Evolutionary conservation across 176 grass and related monocot genomes (phyloP).

Genomic region (Aegilops longissima): DNA sequence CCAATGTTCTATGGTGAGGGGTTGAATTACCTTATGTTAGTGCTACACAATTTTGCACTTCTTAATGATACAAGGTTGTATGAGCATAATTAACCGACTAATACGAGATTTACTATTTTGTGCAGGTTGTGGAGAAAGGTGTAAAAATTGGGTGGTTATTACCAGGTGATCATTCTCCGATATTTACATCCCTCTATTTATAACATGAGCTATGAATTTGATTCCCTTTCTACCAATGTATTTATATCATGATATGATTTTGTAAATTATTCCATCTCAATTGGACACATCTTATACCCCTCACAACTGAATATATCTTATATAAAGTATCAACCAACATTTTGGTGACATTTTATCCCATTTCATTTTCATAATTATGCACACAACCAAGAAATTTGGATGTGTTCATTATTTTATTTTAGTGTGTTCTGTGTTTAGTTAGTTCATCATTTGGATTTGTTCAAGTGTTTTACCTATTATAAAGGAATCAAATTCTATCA

Average conservation of each 20-base stretch:
- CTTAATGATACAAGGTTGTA: neutral
- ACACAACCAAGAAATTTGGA: neutral
- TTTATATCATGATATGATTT: neutral
- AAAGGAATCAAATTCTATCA: no score
- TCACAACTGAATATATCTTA: no score
- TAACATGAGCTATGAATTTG: neutral
- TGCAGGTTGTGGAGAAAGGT: conserved; percentile 68
- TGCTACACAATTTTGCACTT: neutral
- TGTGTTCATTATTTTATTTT: neutral
- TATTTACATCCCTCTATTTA: neutral
- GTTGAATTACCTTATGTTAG: conserved; percentile 86
- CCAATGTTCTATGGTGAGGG: conserved; percentile 82
- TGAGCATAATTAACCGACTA: neutral
- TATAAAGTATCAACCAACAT: neutral
- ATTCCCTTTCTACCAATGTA: neutral
- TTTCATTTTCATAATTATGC: neutral
- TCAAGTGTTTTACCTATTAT: no score
- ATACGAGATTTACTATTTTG: neutral
- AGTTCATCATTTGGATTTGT: neutral
- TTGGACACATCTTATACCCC: neutral
- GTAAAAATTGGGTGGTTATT: conserved; percentile 79
- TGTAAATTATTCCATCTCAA: neutral
- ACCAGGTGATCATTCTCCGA: conserved; percentile 48
- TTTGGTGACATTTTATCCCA: neutral
- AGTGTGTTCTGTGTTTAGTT: neutral